Evolutionary conservation across 805 yeast genomes (phyloP), one percentile per base, ranked within the genome.

Genomic region (Metschnikowia cubensis): DNA sequence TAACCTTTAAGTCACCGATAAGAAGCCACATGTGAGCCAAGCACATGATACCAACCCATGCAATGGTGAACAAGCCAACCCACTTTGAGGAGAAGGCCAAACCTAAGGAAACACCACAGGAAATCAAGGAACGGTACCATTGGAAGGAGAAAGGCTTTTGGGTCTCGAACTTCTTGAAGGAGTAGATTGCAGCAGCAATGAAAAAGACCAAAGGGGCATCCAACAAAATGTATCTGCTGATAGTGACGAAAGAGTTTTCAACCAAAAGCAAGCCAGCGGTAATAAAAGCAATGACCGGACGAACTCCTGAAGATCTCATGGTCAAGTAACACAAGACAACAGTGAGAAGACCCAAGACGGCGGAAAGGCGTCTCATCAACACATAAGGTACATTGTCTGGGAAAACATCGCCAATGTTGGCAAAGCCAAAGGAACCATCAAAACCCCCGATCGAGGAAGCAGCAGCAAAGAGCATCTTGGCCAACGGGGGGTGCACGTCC

Each of bases 401-500:
- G 69, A 67, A 86, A 11, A 56, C 70, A 52, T 79, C 81, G 50
- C 90, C 94, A 61, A 87, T 87, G 43, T 73, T 71, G 57, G 76
- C 80, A 61, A 87, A 87, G 47, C 70, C 75, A 61, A 87, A 87
- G 59, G 79, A 80, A 42, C 95, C 94, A 33, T 75, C 77, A 68
- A 82, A 87, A 0, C 92, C 92, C 51, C 83, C 88, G 11, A 84
- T 52, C 32, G 77, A 66, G 1, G 80, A 89, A 48, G 86, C 79
- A 44, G 84, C 86, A 2, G 91, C 94, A 67, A 77, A 86, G 43
- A 87, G 66, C 83, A 87, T 78, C 62, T 85, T 83, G 35, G 87
- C 86, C 57, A 87, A 73, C 4, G 96, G 96, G 7, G 96, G 95
- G 62, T 86, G 87, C 40, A 82, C 85, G 64, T 84, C 91, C 79